Evolutionary conservation across 805 yeast genomes (phyloP), one percentile per base, ranked within the genome.

Genomic region (Yamadazyma sp.): DNA sequence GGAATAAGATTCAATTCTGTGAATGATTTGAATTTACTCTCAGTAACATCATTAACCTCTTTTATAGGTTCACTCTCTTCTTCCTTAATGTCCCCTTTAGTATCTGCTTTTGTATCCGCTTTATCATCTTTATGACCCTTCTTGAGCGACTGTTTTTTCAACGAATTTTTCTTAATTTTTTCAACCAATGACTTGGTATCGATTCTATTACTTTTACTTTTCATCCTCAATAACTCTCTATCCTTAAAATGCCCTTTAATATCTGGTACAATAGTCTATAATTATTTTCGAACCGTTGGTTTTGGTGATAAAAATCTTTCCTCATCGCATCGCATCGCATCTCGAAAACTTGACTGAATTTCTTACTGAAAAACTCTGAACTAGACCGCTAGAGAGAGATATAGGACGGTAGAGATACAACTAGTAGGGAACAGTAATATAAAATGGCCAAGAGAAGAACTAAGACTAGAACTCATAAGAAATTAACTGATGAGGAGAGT

Each of bases 391-490:
- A 23, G 5, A 15, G 4, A n/a, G n/a, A n/a, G n/a, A n/a, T n/a
- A n/a, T n/a, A n/a, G n/a, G n/a, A n/a, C n/a, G n/a, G n/a, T n/a
- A 16, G 12, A 4, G 27, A 7, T 10, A 19, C 17, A 7, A 8
- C 11, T 8, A 8, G 11, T 21, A 21, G 23, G 10, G n/a, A n/a
- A n/a, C n/a, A n/a, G n/a, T n/a, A n/a, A n/a, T n/a, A n/a, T 7
- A 19, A 19, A 23, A 65, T 65, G 71, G 70, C 69, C 22, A 65
- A 61, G 37, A 61, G 69, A 55, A 63, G 65, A 58, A 49, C 50
- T n/a, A 89, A 88, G 65, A 85, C 79, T 57, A 82, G 96, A 75
- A 91, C 98, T 11, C 97, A 89, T 57, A 83, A 69, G 32, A 72
- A 72, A 42, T 62, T 63, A 22, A 65, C 76, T 17, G 82, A 76